Percentiles rank a stretch among this genome's conserved stretches.
Evolutionary conservation across 257 asterid species (phyloP).

Genomic region (Agastache rugosa): DNA sequence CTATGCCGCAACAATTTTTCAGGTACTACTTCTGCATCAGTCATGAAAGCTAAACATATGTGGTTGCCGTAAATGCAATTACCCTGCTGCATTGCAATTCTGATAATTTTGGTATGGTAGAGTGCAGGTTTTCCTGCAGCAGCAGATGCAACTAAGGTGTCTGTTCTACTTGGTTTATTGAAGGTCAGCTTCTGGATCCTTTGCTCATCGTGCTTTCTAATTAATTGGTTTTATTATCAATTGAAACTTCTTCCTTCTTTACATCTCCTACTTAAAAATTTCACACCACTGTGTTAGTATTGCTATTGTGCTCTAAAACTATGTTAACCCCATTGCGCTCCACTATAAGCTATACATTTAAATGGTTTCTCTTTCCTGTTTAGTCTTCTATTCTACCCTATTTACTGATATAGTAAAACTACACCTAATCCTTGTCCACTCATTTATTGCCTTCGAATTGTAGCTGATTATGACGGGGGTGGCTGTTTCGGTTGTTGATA

Average conservation of each 20-base stretch:
- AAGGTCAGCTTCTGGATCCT: conserved; percentile 62
- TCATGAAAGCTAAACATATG: conserved; percentile 25
- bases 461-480: conserved; percentile 92
- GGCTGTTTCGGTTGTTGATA: conserved; percentile 80
- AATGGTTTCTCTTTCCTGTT: conserved; percentile 9
- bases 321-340: conserved; percentile 7
- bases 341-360: conserved; percentile 20
- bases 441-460: conserved; percentile 25
- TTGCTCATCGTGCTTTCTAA: conserved; percentile 19
- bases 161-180: conserved; percentile 76
- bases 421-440: conserved; percentile 27
- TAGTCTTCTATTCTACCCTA: conserved; percentile 19
- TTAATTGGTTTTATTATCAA: conserved; percentile 11
- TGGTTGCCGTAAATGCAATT: neutral
- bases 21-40: conserved; percentile 57
- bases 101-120: conserved; percentile 46
- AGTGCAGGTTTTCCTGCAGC: conserved; percentile 99
- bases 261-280: neutral
- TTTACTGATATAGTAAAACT: neutral
- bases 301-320: conserved; percentile 4
- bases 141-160: conserved; percentile 93
- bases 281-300: neutral
- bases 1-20: conserved; percentile 91
- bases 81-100: conserved; percentile 31
- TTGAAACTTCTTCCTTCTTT: conserved; percentile 6